Percentiles rank a stretch among this genome's conserved stretches.
These are phyloP conservation scores for Rhodotorula sp. DNA, from an alignment of 1,284 basidiomycete species.

Conservation along the genomic window DNA sequence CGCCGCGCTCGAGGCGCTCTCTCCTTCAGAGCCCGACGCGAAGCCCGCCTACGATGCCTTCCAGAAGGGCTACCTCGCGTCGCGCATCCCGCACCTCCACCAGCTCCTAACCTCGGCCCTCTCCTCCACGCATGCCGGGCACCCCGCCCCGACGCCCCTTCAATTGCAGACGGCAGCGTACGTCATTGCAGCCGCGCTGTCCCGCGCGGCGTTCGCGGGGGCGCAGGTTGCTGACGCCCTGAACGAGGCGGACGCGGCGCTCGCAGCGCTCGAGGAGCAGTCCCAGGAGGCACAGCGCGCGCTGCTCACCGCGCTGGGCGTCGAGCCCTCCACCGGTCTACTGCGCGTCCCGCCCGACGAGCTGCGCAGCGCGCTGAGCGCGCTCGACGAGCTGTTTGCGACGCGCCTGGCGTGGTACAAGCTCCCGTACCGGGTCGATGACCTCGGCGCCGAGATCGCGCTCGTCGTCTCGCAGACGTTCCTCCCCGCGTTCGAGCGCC, in stretches of 20 bases:
- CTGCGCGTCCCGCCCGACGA: constrained; percentile 28
- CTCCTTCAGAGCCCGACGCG: constrained; percentile 6
- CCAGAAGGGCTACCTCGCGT: constrained; percentile 25
- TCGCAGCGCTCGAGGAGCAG: constrained; percentile 24
- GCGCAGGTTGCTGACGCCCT: constrained; percentile 26
- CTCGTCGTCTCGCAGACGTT: constrained; percentile 22
- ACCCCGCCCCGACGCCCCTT: neutral
- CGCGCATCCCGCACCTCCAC: constrained; percentile 29
- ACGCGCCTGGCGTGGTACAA: constrained; percentile 36
- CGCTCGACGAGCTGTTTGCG: constrained; percentile 20
- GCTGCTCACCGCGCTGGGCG: constrained; percentile 19
- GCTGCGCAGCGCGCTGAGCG: neutral
- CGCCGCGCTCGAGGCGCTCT: constrained; percentile 23
- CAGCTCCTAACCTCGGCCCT: constrained; percentile 8
- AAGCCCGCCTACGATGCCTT: constrained; percentile 22
- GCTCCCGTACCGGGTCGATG: constrained; percentile 34
- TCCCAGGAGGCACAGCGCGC: constrained; percentile 1
- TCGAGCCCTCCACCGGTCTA: constrained; percentile 12
- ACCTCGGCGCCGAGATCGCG: constrained; percentile 35
- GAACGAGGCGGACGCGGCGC: constrained; percentile 3
- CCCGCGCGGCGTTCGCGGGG: constrained; percentile 24
- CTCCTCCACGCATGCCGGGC: neutral
- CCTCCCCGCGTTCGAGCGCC: constrained; percentile 20
- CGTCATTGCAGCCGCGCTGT: constrained; percentile 21
- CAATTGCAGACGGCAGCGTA: constrained; percentile 23